Evolutionary conservation across 1,284 basidiomycete genomes (phyloP), one percentile per base, ranked within the genome.

Genomic region (Anthracocystis panici-leucophaei): DNA sequence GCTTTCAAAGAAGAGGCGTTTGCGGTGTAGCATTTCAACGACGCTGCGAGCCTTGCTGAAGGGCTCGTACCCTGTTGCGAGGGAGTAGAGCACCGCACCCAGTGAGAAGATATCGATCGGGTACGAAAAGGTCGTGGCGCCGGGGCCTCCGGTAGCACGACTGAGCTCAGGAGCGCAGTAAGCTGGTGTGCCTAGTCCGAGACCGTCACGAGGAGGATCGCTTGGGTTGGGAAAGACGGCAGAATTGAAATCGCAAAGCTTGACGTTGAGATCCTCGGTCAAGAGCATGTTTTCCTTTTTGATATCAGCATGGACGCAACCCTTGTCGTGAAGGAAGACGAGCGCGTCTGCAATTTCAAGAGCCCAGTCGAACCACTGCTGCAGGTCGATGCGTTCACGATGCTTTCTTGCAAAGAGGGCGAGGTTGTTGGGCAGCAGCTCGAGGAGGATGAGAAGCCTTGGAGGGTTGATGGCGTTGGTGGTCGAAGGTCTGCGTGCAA

Each of bases 231-330:
- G 78, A 29, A 83, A 84, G 18, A 84, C 71, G n/a, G 83, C 82
- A 18, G 82, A 82, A 42, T 82, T 81, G 42, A 85, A 84, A 48
- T 85, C 83, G 64, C 81, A 83, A 4, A 85, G 65, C 62, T 84
- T 84, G 54, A 82, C 62, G 16, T 65, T 23, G 38, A 82, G 72
- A 16, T 75, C 66, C n/a, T 74, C 65, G 16, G 81, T 75, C 29
- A 84, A 56, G 40, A 84, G 67, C 55, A 83, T 78, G 57, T 85
- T 85, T 52, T 85, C 82, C 57, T 79, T 77, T 64, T 85, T 85
- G 55, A 85, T 75, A 57, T 85, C 83, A 11, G 78, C 77, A 45
- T 85, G 83, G 5, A 83, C 75, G 44, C 80, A 82, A 11, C 82
- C 82, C 10, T 73, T 70, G 0, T 31, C 54, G 59, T 85, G 83